phyloP scores from a whole-genome alignment of 2,329 filamentous ascomycete species.

The Clarireedia monteithiana region DNA sequence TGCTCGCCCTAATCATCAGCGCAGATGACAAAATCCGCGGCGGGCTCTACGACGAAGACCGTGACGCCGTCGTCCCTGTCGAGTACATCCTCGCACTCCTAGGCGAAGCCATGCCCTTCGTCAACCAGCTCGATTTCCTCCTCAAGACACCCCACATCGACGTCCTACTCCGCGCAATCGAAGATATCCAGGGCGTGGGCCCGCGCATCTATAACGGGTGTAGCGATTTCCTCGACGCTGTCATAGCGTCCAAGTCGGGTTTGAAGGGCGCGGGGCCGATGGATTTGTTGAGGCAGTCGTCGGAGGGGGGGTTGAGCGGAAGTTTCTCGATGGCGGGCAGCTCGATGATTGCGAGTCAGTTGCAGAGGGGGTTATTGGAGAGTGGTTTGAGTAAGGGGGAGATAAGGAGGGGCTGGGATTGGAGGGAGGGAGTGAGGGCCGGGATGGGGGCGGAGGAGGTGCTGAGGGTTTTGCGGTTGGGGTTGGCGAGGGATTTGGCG shows the following conservation, averaged over 20 bases:
- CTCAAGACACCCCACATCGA: constrained; percentile 68
- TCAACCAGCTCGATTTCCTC: constrained; percentile 53
- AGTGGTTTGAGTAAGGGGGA: constrained; percentile 42
- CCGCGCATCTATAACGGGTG: constrained; percentile 65
- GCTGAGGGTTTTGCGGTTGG: constrained; percentile 63
- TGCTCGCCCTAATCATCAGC: constrained; percentile 78
- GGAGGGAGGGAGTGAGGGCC: constrained; percentile 50
- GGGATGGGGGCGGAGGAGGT: constrained; percentile 59
- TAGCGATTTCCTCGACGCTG: constrained; percentile 70
- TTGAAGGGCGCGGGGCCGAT: constrained; percentile 54
- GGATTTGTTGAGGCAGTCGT: constrained; percentile 60
- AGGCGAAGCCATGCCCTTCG: constrained; percentile 73
- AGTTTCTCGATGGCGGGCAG: constrained; percentile 62
- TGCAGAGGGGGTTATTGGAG: constrained; percentile 51
- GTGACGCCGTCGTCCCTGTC: constrained; percentile 78
- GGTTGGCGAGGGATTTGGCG: constrained; percentile 66
- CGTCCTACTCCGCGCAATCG: constrained; percentile 65
- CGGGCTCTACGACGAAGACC: constrained; percentile 73
- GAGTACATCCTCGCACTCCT: constrained; percentile 79
- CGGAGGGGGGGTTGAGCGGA: constrained; percentile 46
- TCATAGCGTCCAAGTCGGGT: constrained; percentile 62
- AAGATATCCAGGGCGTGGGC: constrained; percentile 71
- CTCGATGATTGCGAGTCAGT: constrained; percentile 58
- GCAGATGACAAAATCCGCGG: constrained; percentile 87
- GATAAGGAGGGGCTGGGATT: constrained; percentile 63